Conservation (phyloP, 805 yeast species). For the Wickerhamiella allomyrinae region DNA sequence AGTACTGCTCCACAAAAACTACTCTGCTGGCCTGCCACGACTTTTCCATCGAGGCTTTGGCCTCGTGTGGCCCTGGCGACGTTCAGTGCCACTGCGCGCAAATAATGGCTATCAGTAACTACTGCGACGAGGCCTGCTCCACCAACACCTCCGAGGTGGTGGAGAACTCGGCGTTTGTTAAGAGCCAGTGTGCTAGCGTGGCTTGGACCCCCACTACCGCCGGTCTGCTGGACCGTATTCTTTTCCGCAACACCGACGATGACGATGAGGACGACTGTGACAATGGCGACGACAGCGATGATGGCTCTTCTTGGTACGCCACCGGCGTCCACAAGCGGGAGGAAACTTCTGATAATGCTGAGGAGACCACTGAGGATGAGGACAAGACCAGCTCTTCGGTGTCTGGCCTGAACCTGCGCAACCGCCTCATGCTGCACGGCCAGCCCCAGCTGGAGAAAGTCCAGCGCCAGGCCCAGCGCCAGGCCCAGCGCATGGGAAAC, state of each 20-base stretch:
- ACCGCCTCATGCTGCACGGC: background rate
- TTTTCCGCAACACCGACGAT: constrained; percentile 1
- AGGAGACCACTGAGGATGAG: background rate
- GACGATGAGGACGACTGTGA: constrained; percentile 9
- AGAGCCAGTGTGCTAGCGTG: background rate
- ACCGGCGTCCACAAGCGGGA: background rate
- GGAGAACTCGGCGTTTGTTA: background rate
- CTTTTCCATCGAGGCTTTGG: constrained; percentile 9
- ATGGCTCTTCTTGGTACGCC: constrained; percentile 15
- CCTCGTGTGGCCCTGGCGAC: constrained; percentile 10
- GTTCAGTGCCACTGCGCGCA: constrained; percentile 13
- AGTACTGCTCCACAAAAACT: constrained; percentile 3
- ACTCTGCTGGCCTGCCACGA: constrained; percentile 9
- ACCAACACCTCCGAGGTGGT: background rate
- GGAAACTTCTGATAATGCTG: background rate
- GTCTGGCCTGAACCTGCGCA: background rate
- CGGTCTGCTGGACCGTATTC: constrained; percentile 1
- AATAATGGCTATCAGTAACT: constrained; percentile 6
- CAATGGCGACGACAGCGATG: constrained; percentile 17
- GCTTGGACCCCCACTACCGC: background rate
- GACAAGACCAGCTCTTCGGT: background rate
- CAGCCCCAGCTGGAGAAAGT: background rate
- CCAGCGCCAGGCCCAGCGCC: background rate
- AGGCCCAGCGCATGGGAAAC: background rate
- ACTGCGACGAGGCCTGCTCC: constrained; percentile 7